Percentiles rank a stretch among this genome's conserved stretches.
Evolutionary conservation across 2,329 filamentous ascomycete species (phyloP).

Genomic region (Plenodomus lindquistii): DNA sequence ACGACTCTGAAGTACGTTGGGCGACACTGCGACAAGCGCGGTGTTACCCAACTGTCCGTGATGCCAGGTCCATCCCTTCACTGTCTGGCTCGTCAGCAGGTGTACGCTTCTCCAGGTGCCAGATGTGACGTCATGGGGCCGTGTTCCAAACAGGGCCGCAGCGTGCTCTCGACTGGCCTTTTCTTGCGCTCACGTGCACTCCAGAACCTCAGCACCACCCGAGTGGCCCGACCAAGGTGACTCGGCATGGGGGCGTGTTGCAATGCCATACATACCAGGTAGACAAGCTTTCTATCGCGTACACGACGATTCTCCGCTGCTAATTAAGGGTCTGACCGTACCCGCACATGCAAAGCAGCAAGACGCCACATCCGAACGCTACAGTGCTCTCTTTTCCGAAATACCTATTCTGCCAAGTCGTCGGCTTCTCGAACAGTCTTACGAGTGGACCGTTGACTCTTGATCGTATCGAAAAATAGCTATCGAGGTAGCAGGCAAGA

Average conservation of each 20-base stretch:
- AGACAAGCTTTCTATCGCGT: too few relatives aligned
- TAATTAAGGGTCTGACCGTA: background rate
- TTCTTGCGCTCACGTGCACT: background rate
- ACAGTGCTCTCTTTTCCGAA: too few relatives aligned
- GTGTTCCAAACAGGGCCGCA: constrained; percentile 4
- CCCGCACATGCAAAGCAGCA: background rate
- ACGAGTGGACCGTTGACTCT: too few relatives aligned
- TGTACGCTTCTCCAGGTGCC: background rate
- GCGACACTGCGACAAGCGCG: background rate
- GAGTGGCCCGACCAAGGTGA: background rate
- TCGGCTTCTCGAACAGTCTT: too few relatives aligned
- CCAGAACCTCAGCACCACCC: constrained; percentile 18
- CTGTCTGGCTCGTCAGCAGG: constrained; percentile 13
- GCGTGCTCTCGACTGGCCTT: background rate
- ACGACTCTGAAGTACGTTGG: background rate
- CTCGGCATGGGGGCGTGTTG: background rate
- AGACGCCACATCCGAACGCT: background rate
- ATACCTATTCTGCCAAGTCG: too few relatives aligned
- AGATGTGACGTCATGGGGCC: constrained; percentile 26
- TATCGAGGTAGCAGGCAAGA: too few relatives aligned
- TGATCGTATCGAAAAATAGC: too few relatives aligned
- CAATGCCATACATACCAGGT: too few relatives aligned
- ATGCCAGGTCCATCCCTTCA: constrained; percentile 25
- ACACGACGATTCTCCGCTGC: too few relatives aligned
- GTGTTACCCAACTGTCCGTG: constrained; percentile 2